These are phyloP conservation scores for Lyophyllum decastes DNA, from an alignment of 768 basidiomycete species.

Conservation along the genomic window DNA sequence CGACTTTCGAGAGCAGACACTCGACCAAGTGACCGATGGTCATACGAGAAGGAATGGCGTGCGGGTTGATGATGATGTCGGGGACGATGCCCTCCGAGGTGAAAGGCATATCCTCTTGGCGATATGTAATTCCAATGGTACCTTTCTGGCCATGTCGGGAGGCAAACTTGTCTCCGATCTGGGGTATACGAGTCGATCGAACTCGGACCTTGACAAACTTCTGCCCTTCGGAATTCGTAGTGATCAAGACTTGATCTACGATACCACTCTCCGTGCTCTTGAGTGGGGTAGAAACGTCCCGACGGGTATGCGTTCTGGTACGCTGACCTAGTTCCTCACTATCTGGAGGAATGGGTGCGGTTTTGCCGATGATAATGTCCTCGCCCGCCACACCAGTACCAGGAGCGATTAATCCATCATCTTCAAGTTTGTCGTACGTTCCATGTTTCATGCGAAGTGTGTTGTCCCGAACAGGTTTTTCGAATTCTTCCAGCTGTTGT, in stretches of 20 bases:
- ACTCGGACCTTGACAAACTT: constrained; percentile 99
- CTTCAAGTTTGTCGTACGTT: constrained; percentile 97
- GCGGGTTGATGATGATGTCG: constrained; percentile 97
- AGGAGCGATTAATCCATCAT: constrained; percentile 93
- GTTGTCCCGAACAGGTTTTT: constrained; percentile 91
- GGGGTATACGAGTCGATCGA: constrained; percentile 93
- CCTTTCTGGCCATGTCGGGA: constrained; percentile 99
- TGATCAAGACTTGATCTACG: constrained; percentile 95
- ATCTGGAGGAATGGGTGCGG: constrained; percentile 94
- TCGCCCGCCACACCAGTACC: constrained; percentile 95
- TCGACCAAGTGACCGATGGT: constrained; percentile 99
- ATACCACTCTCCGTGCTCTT: constrained; percentile 98
- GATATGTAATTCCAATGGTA: constrained; percentile 98
- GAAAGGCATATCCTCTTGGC: constrained; percentile 99
- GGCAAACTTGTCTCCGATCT: constrained; percentile 99
- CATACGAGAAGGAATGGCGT: constrained; percentile 99
- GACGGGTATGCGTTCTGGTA: constrained; percentile 88
- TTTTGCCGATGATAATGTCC: constrained; percentile 99
- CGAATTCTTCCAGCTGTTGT: constrained; percentile 92
- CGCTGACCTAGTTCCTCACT: constrained; percentile 97
- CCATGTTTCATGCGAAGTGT: constrained; percentile 98
- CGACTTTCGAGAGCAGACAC: constrained; percentile 94
- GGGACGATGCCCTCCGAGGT: constrained; percentile 96
- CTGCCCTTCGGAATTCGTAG: constrained; percentile 93
- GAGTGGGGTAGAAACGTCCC: constrained; percentile 96